A percentile compares a stretch with the other conserved stretches of the same genome.
Evolutionary conservation across 148 eudicot genomes (phyloP).

Genomic region (Cornus kousa): DNA sequence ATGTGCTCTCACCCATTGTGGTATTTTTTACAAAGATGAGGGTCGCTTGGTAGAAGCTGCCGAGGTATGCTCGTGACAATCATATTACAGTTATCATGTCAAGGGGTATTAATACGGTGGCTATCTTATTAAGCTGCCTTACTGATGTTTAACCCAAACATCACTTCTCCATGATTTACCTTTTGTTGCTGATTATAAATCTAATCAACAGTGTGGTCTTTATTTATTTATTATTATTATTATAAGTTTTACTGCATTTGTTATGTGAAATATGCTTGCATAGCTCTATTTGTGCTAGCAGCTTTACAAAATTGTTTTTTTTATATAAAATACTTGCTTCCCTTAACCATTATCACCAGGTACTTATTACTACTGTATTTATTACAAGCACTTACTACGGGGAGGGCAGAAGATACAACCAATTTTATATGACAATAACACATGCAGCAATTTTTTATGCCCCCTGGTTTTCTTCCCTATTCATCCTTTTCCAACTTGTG

Average conservation of each 20-base stretch:
- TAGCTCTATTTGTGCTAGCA: background rate
- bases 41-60: conserved; percentile 90
- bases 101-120: background rate
- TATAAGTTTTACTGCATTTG: background rate
- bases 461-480: background rate
- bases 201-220: background rate
- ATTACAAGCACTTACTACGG: background rate
- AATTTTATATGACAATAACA: background rate
- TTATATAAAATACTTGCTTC: background rate
- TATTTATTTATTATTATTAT: no score
- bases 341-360: background rate
- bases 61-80: conserved; percentile 54
- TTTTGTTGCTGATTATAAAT: background rate
- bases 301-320: background rate
- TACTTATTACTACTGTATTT: background rate
- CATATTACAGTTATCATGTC: background rate
- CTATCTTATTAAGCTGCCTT: background rate
- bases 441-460: background rate
- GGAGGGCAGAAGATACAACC: background rate
- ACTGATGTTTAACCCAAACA: background rate
- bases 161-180: background rate
- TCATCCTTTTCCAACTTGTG: background rate
- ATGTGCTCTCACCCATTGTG: conserved; percentile 92
- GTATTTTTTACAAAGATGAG: conserved; percentile 91
- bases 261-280: background rate